Conservation (phyloP, 164 flowering plant species). For the Vitis riparia region DNA sequence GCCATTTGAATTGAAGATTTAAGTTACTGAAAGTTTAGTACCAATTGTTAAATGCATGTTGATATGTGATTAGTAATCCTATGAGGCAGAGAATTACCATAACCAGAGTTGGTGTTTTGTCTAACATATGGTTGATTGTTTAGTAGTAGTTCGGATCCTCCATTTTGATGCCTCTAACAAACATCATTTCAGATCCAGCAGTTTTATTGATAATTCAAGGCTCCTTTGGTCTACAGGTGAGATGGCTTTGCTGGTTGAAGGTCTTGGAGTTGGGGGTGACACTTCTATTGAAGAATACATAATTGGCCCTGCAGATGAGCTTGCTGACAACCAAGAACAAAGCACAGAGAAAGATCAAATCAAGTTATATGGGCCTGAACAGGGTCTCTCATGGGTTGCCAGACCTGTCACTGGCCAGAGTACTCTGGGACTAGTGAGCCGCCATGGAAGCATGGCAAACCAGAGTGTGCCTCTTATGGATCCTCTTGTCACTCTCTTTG, state of each 20-base stretch:
- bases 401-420: slow-evolving; percentile 27
- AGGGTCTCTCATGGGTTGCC: slow-evolving; percentile 34
- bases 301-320: slow-evolving; percentile 24
- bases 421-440: slow-evolving; percentile 8
- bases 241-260: slow-evolving; percentile 38
- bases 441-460: slow-evolving; percentile 27
- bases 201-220: neutral
- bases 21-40: too few relatives aligned
- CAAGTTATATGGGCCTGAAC: slow-evolving; percentile 25
- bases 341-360: neutral
- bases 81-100: too few relatives aligned
- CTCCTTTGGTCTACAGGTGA: slow-evolving; percentile 24
- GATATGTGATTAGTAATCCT: too few relatives aligned
- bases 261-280: slow-evolving; percentile 28
- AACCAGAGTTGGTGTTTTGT: too few relatives aligned
- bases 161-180: neutral
- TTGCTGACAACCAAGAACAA: too few relatives aligned
- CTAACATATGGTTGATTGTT: too few relatives aligned
- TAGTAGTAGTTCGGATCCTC: slow-evolving; percentile 7
- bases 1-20: too few relatives aligned
- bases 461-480: slow-evolving; percentile 25
- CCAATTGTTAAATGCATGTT: too few relatives aligned
- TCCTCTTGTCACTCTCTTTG: slow-evolving; percentile 35
- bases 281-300: slow-evolving; percentile 34
- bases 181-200: neutral